Percentiles rank a stretch among this genome's conserved stretches.
These are phyloP conservation scores for Dalbergia cultrata DNA, from an alignment of 306 rosid species.

Conservation along the genomic window DNA sequence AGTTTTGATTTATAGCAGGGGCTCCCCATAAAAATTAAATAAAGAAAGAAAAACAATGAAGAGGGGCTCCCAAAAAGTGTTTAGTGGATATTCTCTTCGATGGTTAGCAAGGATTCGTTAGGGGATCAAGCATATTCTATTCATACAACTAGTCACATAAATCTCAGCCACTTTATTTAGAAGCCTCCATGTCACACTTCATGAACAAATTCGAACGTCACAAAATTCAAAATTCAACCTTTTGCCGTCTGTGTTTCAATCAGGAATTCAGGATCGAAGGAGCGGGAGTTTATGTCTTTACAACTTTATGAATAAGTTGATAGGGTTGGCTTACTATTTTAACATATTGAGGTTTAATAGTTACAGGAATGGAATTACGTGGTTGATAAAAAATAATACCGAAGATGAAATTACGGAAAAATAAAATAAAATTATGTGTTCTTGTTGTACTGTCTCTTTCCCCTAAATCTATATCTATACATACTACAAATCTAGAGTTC, in stretches of 20 bases:
- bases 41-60: too few species aligned
- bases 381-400: too few species aligned
- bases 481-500: too few species aligned
- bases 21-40: background rate
- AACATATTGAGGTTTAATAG: background rate
- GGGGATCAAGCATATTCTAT: background rate
- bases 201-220: background rate
- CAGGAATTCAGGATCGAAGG: background rate
- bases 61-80: background rate
- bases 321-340: background rate
- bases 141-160: background rate
- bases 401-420: too few species aligned
- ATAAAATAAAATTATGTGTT: too few species aligned
- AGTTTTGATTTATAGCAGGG: background rate
- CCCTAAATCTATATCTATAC: too few species aligned
- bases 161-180: background rate
- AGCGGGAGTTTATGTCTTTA: conserved; percentile 16
- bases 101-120: too few species aligned
- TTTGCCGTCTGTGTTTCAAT: background rate
- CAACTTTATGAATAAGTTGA: conserved; percentile 7
- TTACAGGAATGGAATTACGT: background rate
- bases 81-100: background rate
- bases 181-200: background rate
- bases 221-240: background rate
- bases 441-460: too few species aligned